Percentiles rank a stretch among this genome's conserved stretches.
Evolutionary conservation across 345 rosid species (phyloP).

Genomic region (Citrus medica): DNA sequence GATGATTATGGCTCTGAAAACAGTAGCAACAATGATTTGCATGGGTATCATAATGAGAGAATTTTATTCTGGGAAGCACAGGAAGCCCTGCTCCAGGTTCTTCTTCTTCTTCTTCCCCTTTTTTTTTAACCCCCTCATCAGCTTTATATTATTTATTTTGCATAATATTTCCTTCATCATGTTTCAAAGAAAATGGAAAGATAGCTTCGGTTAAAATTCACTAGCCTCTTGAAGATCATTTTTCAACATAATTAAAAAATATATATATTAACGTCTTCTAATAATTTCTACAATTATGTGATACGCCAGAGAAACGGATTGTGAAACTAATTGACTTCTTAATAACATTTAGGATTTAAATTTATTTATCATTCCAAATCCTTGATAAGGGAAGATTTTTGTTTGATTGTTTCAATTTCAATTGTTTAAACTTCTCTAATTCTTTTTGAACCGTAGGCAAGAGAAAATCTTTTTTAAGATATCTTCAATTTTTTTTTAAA

Average conservation of each 20-base stretch:
- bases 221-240: not conserved
- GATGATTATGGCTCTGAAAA: constrained; percentile 8
- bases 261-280: too few relatives aligned
- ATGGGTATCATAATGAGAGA: not conserved
- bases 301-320: not conserved
- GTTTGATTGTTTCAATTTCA: not conserved
- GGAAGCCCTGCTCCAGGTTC: constrained; percentile 47
- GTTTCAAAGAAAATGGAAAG: not conserved
- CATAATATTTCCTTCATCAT: not conserved
- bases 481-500: not conserved
- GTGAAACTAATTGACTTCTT: not conserved
- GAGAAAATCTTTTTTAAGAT: too few relatives aligned
- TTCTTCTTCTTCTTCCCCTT: not conserved
- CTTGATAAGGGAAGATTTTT: not conserved
- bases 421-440: not conserved
- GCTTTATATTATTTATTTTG: not conserved
- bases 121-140: not conserved
- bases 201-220: not conserved
- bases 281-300: not conserved
- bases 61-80: constrained; percentile 42
- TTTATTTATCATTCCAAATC: not conserved
- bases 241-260: too few relatives aligned
- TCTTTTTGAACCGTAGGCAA: not conserved
- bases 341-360: not conserved
- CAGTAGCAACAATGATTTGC: not conserved